Base-by-base conservation (phyloP, 371 early-diverging fungal genomes). In the Parasitella parasitica region DNA sequence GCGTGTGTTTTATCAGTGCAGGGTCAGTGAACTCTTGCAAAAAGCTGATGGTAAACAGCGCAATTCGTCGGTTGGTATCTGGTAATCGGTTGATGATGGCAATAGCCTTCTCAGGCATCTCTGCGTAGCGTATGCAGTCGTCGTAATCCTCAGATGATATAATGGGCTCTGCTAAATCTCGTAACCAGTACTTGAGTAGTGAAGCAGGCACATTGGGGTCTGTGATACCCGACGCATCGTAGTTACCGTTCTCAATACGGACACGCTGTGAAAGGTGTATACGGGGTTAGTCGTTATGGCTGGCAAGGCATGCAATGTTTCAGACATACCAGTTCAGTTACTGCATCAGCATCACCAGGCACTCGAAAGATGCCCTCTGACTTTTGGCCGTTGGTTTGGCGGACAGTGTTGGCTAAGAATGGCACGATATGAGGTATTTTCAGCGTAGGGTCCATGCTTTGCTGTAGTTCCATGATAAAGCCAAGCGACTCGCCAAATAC, bases 331-430 rank as follows among this genome's bases (percentile, higher is more conserved):
- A 92, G 68, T 43, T 85, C 85, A 13, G 93, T 87, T 2, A 97
- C 94, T 12, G 82, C 82, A 52, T 97, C 97, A 16, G 88, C 89
- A 73, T 97, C 96, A 16, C 96, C 98, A 15, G 98, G 94, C 18
- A 98, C 94, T 56, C 98, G 89, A 70, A 98, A 98, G 26, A 98
- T 95, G n/a, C 98, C 98, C 71, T 98, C 97, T 9, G 94, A 84
- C 53, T 72, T 50, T 43, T 82, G 82, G 11, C 98, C 98, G 49
- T 91, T 85, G 32, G 95, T 76, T 0, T 84, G 66, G 36, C 88
- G 67, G 15, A 98, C 90, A 16, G 87, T 77, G 18, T 91, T 88
- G 3, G 91, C 81, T 57, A 98, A 77, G 67, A 94, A 94, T n/a
- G 89, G 84, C 36, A 98, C 84, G 50, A 98, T 84, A 11, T 85